Base-by-base conservation (phyloP, 352 stramenopile species). In the Phytophthora tentaculata region DNA sequence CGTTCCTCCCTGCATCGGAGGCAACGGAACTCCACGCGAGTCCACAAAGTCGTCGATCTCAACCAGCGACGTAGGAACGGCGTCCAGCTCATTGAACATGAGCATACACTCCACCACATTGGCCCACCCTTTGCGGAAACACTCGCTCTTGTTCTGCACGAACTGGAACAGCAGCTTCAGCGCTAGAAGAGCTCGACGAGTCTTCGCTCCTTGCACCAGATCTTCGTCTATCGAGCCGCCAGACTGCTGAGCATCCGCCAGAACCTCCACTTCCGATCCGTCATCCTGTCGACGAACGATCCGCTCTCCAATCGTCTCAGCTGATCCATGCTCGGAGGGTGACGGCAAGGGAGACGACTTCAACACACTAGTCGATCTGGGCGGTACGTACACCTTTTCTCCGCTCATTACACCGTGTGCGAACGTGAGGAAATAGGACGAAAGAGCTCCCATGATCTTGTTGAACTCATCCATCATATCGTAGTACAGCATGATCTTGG, bases 1-100 rank as follows among this genome's bases (percentile, higher is more conserved):
- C 7, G 28, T 43, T 1, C 67, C 69, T 9, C 83, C 81, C 51
- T 92, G 83, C 60, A 92, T 89, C 5, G 88, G 88, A 37, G 88
- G 88, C 17, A 96, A 56, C 14, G 88, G 88, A 12, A 96, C 88
- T 23, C 88, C 88, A 0, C 86, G 83, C 0, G 84, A 88, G 44
- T 96, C 88, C 16, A 96, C 88, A 68, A 96, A 96, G 64, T 96
- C 88, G 56, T 96, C 88, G 61, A 95, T 95, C 72, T 96, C 88
- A 37, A 94, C 87, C n/a, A 96, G 66, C 17, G 88, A 95, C 3
- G 83, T 92, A 16, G 88, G 88, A 22, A 94, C 80, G 0, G 90
- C 86, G 52, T 96, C 89, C 19, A 96, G 65, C 67, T 95, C 88
- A 61, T 96, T 96, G 58, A 96, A 95, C 83, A 95, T 92, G 26